Evolutionary conservation across 2,329 filamentous ascomycete species (phyloP).

Genomic region (Cladophialophora immunda): DNA sequence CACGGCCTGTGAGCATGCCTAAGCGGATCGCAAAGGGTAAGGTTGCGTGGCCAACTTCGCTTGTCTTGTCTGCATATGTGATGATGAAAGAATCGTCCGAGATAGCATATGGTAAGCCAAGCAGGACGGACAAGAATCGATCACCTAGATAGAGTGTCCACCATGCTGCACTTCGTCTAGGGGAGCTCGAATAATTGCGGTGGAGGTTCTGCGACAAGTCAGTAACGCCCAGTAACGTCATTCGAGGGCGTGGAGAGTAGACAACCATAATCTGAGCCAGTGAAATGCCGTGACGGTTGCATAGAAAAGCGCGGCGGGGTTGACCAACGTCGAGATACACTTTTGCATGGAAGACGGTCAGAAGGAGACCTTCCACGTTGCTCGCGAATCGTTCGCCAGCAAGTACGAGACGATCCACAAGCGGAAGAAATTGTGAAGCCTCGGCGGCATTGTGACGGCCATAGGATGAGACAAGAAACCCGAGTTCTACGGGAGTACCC

Average conservation of each 20-base stretch:
- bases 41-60: slow-evolving; percentile 14
- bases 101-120: slow-evolving; percentile 25
- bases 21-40: slow-evolving; percentile 22
- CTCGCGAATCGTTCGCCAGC: slow-evolving; percentile 14
- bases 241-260: not conserved
- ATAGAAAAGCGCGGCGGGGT: slow-evolving; percentile 25
- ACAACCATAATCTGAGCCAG: slow-evolving; percentile 23
- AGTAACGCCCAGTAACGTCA: not conserved
- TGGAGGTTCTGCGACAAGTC: slow-evolving; percentile 23
- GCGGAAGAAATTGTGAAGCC: slow-evolving; percentile 9
- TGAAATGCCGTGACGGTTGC: slow-evolving; percentile 21
- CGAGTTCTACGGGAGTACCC: slow-evolving; percentile 15
- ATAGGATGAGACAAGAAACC: slow-evolving; percentile 21
- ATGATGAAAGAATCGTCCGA: slow-evolving; percentile 20
- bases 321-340: slow-evolving; percentile 25
- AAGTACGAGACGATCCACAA: slow-evolving; percentile 25
- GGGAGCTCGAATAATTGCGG: slow-evolving; percentile 15
- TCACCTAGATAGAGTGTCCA: slow-evolving; percentile 27
- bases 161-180: slow-evolving; percentile 18
- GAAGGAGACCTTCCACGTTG: slow-evolving; percentile 11
- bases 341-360: slow-evolving; percentile 24
- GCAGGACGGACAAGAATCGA: slow-evolving; percentile 22
- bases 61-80: slow-evolving; percentile 5
- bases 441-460: slow-evolving; percentile 17
- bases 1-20: slow-evolving; percentile 16